Evolutionary conservation across 139 green algal genomes (phyloP).

Genomic region (Diplosphaera chodatii): DNA sequence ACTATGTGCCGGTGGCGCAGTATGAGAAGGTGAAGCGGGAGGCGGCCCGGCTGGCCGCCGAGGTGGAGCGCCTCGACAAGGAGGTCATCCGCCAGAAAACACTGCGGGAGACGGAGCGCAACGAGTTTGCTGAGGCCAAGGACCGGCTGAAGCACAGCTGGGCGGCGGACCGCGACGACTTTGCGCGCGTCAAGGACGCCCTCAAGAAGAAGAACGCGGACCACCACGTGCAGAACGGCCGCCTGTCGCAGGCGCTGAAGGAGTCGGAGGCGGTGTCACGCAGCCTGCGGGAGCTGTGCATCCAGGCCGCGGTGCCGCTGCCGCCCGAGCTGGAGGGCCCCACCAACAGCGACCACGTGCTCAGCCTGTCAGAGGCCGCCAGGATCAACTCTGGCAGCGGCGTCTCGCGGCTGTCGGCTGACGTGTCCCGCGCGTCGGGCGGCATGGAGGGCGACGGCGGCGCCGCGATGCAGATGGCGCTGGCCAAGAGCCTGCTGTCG

Average conservation of each 20-base stretch:
- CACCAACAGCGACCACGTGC: neutral
- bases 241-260: slow-evolving; percentile 11
- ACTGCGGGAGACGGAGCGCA: slow-evolving; percentile 13
- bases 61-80: slow-evolving; percentile 16
- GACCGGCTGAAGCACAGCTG: slow-evolving; percentile 18
- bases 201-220: slow-evolving; percentile 26
- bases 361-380: neutral
- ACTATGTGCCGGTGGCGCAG: neutral
- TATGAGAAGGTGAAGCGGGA: slow-evolving; percentile 11
- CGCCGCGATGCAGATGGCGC: too few relatives aligned
- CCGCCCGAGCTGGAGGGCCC: slow-evolving; percentile 12
- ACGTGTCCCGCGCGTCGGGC: too few relatives aligned
- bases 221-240: slow-evolving; percentile 18
- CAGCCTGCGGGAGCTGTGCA: slow-evolving; percentile 14
- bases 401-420: neutral
- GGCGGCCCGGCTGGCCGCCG: slow-evolving; percentile 7
- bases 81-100: slow-evolving; percentile 15
- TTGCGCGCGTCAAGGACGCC: slow-evolving; percentile 20
- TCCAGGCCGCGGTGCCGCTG: neutral
- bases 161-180: slow-evolving; percentile 18
- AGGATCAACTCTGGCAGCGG: neutral
- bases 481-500: neutral
- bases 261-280: slow-evolving; percentile 11
- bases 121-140: slow-evolving; percentile 21
- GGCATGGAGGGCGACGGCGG: too few relatives aligned